Evolutionary conservation across 2,329 filamentous ascomycete species (phyloP), one percentile per base, ranked within the genome.

Genomic region (Rhynchosporium secalis): DNA sequence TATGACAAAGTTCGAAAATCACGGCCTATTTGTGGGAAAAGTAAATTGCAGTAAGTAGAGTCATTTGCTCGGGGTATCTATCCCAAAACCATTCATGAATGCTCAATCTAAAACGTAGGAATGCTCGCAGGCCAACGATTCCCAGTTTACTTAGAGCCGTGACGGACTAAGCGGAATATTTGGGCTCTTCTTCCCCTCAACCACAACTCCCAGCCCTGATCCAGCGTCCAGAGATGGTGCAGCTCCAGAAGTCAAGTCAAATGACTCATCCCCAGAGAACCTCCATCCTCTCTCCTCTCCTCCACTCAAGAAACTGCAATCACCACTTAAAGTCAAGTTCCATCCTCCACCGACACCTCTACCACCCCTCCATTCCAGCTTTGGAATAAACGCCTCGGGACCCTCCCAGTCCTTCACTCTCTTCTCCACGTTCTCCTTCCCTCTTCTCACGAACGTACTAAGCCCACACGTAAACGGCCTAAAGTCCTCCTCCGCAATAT

Each of bases 251-350:
- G 63, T 49, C 36, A 68, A 67, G 72, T 80, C 67, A 74, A 86
- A 86, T 26, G 79, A 78, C 72, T 86, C 84, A 69, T 86, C 83
- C 48, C 83, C 83, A 1, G 80, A 79, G 67, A 86, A 86, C 46
- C 75, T 76, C 92, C 94, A 98, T 73, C 92, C 92, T 78, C 93
- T 83, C 76, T 98, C 94, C 70, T 90, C 88, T 7, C 94, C 94
- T 60, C 83, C 83, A 59, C 81, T 85, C 68, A 98, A 78, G 76
- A 94, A 96, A 63, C 84, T 87, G 72, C 92, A 96, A 74, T 96
- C 91, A 15, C 92, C 92, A 77, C 96, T 94, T 58, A 84, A 74
- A 63, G 86, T 83, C 72, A 92, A 93, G 46, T 85, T 81, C 94
- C 94, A 99, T 33, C 88, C 89, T 43, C 91, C 92, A 31, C 82